These are phyloP conservation scores for Metschnikowia gelsemii DNA, from an alignment of 805 yeast species.

Conservation along the genomic window DNA sequence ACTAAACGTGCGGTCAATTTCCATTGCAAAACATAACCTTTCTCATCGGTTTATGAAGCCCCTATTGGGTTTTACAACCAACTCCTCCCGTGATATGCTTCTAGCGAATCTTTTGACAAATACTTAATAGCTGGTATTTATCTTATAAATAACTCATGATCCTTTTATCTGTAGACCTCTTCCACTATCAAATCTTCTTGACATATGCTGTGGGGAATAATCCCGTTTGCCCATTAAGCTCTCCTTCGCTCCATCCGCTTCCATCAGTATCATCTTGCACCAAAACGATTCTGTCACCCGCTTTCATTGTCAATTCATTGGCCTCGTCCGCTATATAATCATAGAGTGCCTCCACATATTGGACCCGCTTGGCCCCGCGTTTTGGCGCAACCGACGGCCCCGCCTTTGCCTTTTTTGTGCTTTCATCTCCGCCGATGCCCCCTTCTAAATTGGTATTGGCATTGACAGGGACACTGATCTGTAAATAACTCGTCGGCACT, in stretches of 20 bases:
- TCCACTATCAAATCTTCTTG: constrained; percentile 29
- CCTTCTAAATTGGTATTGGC: too few species aligned
- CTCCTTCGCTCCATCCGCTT: constrained; percentile 96
- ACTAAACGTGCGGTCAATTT: constrained; percentile 26
- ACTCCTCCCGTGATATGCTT: constrained; percentile 19
- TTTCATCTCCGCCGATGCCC: constrained; percentile 7
- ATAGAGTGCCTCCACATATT: constrained; percentile 67
- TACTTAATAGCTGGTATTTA: constrained; percentile 23
- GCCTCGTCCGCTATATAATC: constrained; percentile 76
- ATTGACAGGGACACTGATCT: too few species aligned
- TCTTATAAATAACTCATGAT: constrained; percentile 25
- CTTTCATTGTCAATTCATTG: constrained; percentile 69
- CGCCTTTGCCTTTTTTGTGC: constrained; percentile 47
- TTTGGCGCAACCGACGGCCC: constrained; percentile 84
- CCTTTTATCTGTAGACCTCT: constrained; percentile 5
- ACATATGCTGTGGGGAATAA: constrained; percentile 80
- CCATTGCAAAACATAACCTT: too few species aligned
- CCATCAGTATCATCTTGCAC: constrained; percentile 57
- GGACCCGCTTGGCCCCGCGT: constrained; percentile 64
- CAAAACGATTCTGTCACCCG: constrained; percentile 73
- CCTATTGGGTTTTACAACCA: constrained; percentile 19
- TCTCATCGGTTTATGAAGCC: constrained; percentile 13
- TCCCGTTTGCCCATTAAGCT: constrained; percentile 62
- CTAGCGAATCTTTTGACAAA: constrained; percentile 23
- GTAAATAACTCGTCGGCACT: constrained; percentile 82